Conservation (phyloP, 129 eudicot genomes). For the Chrysanthemum lavandulifolium region DNA sequence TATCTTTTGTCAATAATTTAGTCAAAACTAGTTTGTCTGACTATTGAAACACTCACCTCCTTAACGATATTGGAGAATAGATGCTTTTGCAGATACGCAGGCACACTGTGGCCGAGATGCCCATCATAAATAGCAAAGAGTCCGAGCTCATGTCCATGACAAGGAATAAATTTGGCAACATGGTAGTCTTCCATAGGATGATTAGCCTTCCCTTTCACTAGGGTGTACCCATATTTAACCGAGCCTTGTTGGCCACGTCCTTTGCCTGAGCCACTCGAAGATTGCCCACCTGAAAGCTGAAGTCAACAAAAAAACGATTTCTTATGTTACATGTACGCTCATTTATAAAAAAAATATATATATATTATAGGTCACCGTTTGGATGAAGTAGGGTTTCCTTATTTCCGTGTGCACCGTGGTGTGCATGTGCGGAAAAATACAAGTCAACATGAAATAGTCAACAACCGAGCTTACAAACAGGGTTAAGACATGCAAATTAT, state of each 20-base stretch:
- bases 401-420: neutral
- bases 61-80: conserved; percentile 66
- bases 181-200: conserved; percentile 96
- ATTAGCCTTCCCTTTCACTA: conserved; percentile 81
- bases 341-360: neutral
- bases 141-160: conserved; percentile 66
- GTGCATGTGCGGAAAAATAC: conserved; percentile 6
- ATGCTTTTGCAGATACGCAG: conserved; percentile 78
- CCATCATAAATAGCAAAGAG: conserved; percentile 89
- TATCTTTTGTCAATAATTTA: neutral
- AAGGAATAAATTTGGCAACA: conserved; percentile 63
- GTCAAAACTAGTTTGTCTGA: conserved; percentile 14
- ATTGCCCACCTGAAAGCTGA: conserved; percentile 52
- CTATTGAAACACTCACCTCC: conserved; percentile 48
- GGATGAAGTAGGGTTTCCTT: conserved; percentile 13
- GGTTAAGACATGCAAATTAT: no score
- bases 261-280: conserved; percentile 62
- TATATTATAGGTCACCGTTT: neutral
- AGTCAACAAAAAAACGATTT: conserved; percentile 9
- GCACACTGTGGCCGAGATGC: conserved; percentile 78
- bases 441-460: conserved; percentile 13
- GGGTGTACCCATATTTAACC: conserved; percentile 59
- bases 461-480: conserved; percentile 7
- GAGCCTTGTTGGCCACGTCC: conserved; percentile 64
- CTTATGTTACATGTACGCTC: neutral